phyloP scores from a whole-genome alignment of 2,329 filamentous ascomycete genomes.

The Curvularia lunata region DNA sequence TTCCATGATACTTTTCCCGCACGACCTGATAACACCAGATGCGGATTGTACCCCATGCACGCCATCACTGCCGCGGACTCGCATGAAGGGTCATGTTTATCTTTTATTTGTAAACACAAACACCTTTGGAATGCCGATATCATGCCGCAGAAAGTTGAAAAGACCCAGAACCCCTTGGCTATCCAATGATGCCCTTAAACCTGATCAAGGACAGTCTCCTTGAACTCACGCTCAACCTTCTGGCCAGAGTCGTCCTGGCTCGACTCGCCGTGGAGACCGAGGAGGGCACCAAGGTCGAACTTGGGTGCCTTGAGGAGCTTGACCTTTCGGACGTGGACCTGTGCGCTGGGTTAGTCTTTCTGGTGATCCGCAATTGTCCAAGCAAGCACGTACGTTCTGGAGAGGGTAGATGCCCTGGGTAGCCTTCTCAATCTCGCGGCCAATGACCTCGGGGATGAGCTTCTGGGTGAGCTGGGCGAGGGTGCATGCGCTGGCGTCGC shows the following conservation, averaged over 20 bases:
- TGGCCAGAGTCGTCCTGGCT: slow-evolving; percentile 94
- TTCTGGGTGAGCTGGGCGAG: slow-evolving; percentile 96
- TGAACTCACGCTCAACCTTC: slow-evolving; percentile 98
- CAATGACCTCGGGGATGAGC: slow-evolving; percentile 99
- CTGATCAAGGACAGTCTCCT: slow-evolving; percentile 92
- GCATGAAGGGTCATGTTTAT: slow-evolving; percentile 48
- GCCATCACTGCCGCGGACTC: slow-evolving; percentile 44
- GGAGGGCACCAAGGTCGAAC: slow-evolving; percentile 96
- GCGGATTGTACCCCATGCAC: slow-evolving; percentile 43
- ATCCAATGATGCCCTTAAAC: slow-evolving; percentile 69
- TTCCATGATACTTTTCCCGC: slow-evolving; percentile 47
- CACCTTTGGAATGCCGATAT: slow-evolving; percentile 53
- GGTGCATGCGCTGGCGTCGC: slow-evolving; percentile 92
- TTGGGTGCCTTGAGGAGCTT: slow-evolving; percentile 99
- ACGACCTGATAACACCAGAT: slow-evolving; percentile 44
- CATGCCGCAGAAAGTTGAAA: slow-evolving; percentile 50
- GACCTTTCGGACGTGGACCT: slow-evolving; percentile 99
- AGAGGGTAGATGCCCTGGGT: slow-evolving; percentile 99
- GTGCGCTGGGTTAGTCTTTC: slow-evolving; percentile 28
- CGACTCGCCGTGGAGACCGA: slow-evolving; percentile 97
- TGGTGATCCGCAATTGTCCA: slow-evolving; percentile 1
- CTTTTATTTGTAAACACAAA: slow-evolving; percentile 52
- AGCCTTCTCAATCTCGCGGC: slow-evolving; percentile 99
- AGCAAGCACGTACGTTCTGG: slow-evolving; percentile 76
- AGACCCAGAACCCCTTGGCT: slow-evolving; percentile 49